These are phyloP conservation scores for Pythium insidiosum DNA, from an alignment of 352 stramenopile species.

Conservation along the genomic window DNA sequence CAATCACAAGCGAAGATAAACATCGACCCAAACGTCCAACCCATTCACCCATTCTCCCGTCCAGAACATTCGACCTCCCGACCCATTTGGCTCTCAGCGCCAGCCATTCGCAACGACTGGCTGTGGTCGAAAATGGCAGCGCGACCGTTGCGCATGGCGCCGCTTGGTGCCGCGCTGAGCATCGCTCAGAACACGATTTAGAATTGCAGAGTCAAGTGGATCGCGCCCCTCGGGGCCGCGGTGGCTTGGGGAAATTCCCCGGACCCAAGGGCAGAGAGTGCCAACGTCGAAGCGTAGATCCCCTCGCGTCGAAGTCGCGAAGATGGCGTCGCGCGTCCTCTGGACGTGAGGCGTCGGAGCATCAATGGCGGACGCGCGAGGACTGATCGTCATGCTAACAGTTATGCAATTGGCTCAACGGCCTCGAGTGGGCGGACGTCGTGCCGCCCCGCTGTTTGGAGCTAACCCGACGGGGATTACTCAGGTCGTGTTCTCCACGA, in stretches of 20 bases:
- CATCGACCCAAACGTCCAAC: no score
- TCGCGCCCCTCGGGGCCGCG: slow-evolving; percentile 12
- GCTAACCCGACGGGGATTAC: slow-evolving; percentile 89
- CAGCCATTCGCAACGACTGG: not conserved
- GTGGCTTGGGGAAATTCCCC: slow-evolving; percentile 88
- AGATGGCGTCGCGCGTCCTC: slow-evolving; percentile 25
- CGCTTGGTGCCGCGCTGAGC: not conserved
- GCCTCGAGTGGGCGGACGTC: slow-evolving; percentile 38
- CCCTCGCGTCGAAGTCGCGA: slow-evolving; percentile 59
- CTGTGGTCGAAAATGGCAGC: not conserved
- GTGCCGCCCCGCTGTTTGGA: slow-evolving; percentile 55
- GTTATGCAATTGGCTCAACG: slow-evolving; percentile 89
- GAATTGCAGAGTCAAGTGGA: slow-evolving; percentile 88
- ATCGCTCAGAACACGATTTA: slow-evolving; percentile 85
- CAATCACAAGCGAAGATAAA: no score
- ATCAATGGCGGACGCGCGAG: slow-evolving; percentile 42
- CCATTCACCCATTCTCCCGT: no score
- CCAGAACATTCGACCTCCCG: no score
- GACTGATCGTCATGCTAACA: slow-evolving; percentile 89
- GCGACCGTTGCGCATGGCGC: slow-evolving; percentile 3
- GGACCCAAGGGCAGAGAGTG: slow-evolving; percentile 86
- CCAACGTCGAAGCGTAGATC: slow-evolving; percentile 74
- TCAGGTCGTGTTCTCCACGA: slow-evolving; percentile 90
- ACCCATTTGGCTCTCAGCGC: no score
- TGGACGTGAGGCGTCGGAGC: slow-evolving; percentile 6